phyloP scores from a whole-genome alignment of 2,329 filamentous ascomycete genomes.

The Ciborinia camelliae region DNA sequence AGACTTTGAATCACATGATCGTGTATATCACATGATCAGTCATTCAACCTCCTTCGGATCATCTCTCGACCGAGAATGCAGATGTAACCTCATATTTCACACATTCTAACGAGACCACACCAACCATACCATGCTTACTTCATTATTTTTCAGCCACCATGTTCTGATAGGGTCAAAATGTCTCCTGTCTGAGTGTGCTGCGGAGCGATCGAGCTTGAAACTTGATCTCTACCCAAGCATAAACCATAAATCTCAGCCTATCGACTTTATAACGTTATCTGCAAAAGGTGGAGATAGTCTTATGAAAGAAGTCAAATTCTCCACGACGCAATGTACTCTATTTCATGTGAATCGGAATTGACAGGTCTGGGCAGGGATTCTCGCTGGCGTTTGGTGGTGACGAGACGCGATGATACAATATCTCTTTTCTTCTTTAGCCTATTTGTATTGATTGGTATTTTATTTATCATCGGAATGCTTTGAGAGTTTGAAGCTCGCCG shows the following conservation, averaged over 20 bases:
- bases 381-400: slow-evolving; percentile 4
- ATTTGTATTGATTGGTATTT: background rate
- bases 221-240: background rate
- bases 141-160: background rate
- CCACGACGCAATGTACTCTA: background rate
- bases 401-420: background rate
- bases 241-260: background rate
- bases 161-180: background rate
- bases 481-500: background rate
- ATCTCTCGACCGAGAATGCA: slow-evolving; percentile 5
- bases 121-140: background rate
- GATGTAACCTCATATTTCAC: slow-evolving; percentile 1
- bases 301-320: too few species aligned
- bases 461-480: background rate
- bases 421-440: background rate
- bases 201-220: background rate
- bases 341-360: slow-evolving; percentile 2
- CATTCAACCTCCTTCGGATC: background rate
- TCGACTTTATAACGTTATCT: background rate
- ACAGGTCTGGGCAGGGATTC: background rate
- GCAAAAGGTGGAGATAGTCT: background rate
- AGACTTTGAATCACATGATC: background rate
- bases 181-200: background rate
- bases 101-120: background rate
- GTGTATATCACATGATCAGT: background rate